Evolutionary conservation across 2,329 filamentous ascomycete species (phyloP), one percentile per base, ranked within the genome.

Genomic region (Metarhizium guizhouense): DNA sequence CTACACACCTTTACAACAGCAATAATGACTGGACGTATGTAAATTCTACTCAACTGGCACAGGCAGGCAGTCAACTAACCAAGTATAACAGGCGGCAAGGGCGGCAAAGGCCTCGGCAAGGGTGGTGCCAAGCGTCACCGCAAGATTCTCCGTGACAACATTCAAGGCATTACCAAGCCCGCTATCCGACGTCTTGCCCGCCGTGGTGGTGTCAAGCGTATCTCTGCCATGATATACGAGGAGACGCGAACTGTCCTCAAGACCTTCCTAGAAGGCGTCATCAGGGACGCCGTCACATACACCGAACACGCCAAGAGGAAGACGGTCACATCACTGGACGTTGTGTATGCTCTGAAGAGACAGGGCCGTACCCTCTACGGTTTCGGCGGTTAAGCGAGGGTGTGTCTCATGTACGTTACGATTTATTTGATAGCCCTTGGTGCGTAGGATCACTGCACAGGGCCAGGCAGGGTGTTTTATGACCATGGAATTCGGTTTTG

Each of bases 131-230:
- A 96, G 88, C 92, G 92, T 78, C 92, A 96, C 80, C 87, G 92
- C 72, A 96, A 96, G 88, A 96, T 96, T 82, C 84, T 96, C 76
- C 90, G 92, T 78, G 92, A 96, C 87, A 96, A 96, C 88, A 96
- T 96, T 73, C 92, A 96, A 81, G 92, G 92, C 79, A 96, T 96
- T 74, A 96, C 92, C 72, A 96, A 96, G 88, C 92, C 92, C 69
- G 92, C 92, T 68, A 96, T 96, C 77, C 88, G 92, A 70, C 92
- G 92, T 93, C 91, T 96, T 74, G 92, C 92, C 63, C 92, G 92
- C 79, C 91, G 92, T 94, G 92, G 92, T 77, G 92, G 92, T 92
- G 92, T 96, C 83, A 96, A 96, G 89, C 92, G 92, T 95, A 96
- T 96, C 71, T 96, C 91, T 70, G 92, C 92, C 74, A 95, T 88